These are phyloP conservation scores for Colletotrichum lentis DNA, from an alignment of 2,329 filamentous ascomycete genomes.

Conservation along the genomic window DNA sequence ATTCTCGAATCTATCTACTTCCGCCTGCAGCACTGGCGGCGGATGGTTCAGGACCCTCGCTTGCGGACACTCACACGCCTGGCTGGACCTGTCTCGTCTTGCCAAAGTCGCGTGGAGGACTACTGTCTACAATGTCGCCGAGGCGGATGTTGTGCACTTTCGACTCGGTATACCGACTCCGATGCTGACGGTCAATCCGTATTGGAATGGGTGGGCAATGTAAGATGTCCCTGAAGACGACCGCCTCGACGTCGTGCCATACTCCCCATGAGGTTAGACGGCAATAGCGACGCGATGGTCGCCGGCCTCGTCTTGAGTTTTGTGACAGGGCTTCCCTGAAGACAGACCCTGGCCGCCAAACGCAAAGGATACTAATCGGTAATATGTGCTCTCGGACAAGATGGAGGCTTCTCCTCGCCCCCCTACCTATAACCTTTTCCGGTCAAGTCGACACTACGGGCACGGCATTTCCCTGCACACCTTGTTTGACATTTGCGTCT, in stretches of 20 bases:
- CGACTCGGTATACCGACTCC: conserved; percentile 48
- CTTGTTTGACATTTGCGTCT: conserved; percentile 11
- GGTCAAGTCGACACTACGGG: background rate
- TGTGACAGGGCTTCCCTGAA: too few species aligned
- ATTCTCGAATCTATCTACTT: conserved; percentile 28
- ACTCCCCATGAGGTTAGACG: conserved; percentile 35
- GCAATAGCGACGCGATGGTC: conserved; percentile 41
- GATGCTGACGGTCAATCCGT: conserved; percentile 48
- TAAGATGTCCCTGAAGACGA: conserved; percentile 44
- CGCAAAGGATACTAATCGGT: too few species aligned
- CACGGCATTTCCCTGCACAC: conserved; percentile 9
- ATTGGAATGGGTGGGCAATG: conserved; percentile 45
- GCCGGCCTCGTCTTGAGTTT: conserved; percentile 28
- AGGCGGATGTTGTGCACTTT: conserved; percentile 47
- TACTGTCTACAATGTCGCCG: conserved; percentile 36
- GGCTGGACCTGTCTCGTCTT: conserved; percentile 39
- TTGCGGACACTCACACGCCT: conserved; percentile 30
- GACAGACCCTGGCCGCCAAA: too few species aligned
- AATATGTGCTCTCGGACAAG: too few species aligned
- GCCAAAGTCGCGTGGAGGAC: conserved; percentile 38
- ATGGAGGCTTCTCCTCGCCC: background rate
- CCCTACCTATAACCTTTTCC: background rate
- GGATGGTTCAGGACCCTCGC: conserved; percentile 39
- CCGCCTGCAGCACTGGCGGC: conserved; percentile 33
- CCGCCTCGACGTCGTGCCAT: conserved; percentile 28